These are phyloP conservation scores for Stellera chamaejasme DNA, from an alignment of 345 rosid species.

Conservation along the genomic window DNA sequence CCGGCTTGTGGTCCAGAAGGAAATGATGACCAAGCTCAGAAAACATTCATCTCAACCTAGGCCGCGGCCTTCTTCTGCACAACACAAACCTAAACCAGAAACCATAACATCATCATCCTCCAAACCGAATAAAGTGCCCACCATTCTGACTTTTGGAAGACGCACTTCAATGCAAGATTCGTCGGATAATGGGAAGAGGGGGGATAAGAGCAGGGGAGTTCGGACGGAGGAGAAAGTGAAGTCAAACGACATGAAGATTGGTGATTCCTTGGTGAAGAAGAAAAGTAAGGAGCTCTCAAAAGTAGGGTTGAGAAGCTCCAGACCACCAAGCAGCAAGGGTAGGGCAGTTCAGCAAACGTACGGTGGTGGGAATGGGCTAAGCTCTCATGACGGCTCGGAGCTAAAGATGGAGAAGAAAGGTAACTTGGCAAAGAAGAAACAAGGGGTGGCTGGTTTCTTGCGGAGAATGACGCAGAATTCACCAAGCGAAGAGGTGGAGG, in stretches of 20 bases:
- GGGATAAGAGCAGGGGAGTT: constrained; percentile 13
- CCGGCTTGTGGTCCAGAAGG: constrained; percentile 25
- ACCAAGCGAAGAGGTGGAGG: constrained; percentile 13
- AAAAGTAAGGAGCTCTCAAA: constrained; percentile 22
- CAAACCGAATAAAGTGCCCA: constrained; percentile 21
- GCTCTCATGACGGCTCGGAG: constrained; percentile 36
- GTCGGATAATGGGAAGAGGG: constrained; percentile 15
- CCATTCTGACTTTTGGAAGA: constrained; percentile 24
- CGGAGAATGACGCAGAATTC: constrained; percentile 48
- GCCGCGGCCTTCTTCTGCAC: constrained; percentile 3
- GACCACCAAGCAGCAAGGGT: constrained; percentile 14
- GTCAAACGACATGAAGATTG: constrained; percentile 12
- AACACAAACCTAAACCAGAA: constrained; percentile 13
- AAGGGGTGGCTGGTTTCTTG: constrained; percentile 40
- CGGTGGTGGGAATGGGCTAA: constrained; percentile 47
- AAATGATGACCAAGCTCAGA: constrained; percentile 22
- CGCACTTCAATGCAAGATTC: constrained; percentile 15
- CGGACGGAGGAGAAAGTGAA: constrained; percentile 17
- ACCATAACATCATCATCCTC: constrained; percentile 2
- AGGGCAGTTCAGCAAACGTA: constrained; percentile 23
- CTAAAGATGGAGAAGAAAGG: constrained; percentile 30
- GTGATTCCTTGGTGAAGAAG: constrained; percentile 16
- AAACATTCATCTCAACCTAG: not conserved
- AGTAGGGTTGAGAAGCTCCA: constrained; percentile 11
- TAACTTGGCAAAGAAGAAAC: constrained; percentile 23